Evolutionary conservation across 495 filamentous ascomycete genomes (phyloP), one percentile per base, ranked within the genome.

Genomic region (Lepraria neglecta): DNA sequence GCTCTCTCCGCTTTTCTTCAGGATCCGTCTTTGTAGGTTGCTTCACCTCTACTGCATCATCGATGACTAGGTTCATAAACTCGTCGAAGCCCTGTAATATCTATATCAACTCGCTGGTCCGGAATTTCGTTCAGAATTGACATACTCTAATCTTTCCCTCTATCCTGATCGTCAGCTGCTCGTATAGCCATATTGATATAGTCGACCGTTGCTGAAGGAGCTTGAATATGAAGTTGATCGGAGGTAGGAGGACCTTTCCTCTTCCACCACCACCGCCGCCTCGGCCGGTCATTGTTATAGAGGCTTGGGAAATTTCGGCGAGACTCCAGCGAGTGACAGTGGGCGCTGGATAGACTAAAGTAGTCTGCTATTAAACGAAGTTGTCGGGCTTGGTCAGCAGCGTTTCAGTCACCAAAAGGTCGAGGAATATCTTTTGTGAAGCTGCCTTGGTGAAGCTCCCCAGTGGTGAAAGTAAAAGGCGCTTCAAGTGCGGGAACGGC

Each of bases 201-300:
- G 87, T 89, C 9, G 87, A 85, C 65, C 89, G 87, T 71, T 89
- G 84, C 68, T 97, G 92, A 38, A 98, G 82, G 46, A 96, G 84
- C 77, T 89, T 92, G 84, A 98, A 98, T 71, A 98, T 96, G 73
- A 96, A 96, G 75, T 98, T 96, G 78, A 97, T 96, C 6, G 94
- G 94, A 47, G 92, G 92, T 55, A 97, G 85, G 69, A 98, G 81
- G 64, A 97, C 95, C 78, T 90, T 90, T 75, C 90, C 85, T 65
- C 82, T 82, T 64, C 86, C 89, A 66, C 88, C 88, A 59, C 76
- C 77, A 40, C 66, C 67, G 67, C 87, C 87, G 63, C 84, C 85
- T 73, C 90, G 84, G 71, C 88, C 84, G 63, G 88, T 84, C 91
- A 96, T 96, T 28, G 30, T 47, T 42, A 38, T 35, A 12, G 27